A percentile compares a stretch with the other conserved stretches of the same genome.
Conservation (phyloP, 2,329 filamentous ascomycete species). For the Penicillium sp. region DNA sequence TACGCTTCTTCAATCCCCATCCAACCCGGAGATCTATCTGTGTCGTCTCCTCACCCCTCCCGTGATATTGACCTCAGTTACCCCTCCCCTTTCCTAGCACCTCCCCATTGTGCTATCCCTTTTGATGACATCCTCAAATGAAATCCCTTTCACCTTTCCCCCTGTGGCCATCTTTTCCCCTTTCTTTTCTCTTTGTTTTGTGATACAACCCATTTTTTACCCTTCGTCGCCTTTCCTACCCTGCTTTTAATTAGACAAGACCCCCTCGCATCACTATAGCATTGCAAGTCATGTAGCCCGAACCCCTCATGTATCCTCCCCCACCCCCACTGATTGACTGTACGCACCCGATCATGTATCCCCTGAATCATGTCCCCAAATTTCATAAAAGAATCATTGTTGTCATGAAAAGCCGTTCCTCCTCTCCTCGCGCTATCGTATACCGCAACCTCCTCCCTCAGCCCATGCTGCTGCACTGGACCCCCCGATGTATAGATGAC, state of each 20-base stretch:
- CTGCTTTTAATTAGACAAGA: conserved; percentile 45
- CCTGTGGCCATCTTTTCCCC: conserved; percentile 16
- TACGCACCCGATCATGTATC: conserved; percentile 32
- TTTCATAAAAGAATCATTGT: conserved; percentile 38
- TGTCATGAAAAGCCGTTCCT: conserved; percentile 36
- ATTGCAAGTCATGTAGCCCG: conserved; percentile 34
- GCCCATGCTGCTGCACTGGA: conserved; percentile 10
- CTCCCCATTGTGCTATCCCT: conserved; percentile 11
- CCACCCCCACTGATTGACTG: conserved; percentile 31
- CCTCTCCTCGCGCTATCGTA: conserved; percentile 20
- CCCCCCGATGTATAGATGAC: conserved; percentile 19
- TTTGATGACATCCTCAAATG: conserved; percentile 25
- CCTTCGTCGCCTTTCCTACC: conserved; percentile 25
- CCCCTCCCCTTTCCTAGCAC: conserved; percentile 14
- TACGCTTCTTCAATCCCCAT: conserved; percentile 2
- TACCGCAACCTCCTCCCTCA: conserved; percentile 13
- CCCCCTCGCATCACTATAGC: conserved; percentile 33
- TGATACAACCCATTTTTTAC: conserved; percentile 29
- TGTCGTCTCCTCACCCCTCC: not conserved
- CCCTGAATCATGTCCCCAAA: conserved; percentile 20
- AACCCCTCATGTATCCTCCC: conserved; percentile 46
- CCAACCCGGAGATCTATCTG: conserved; percentile 3
- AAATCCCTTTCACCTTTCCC: conserved; percentile 12
- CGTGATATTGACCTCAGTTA: conserved; percentile 5
- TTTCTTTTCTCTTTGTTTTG: conserved; percentile 17